Conservation (phyloP, 306 rosid species). For the cucumber (Cucumis sativus) region DNA sequence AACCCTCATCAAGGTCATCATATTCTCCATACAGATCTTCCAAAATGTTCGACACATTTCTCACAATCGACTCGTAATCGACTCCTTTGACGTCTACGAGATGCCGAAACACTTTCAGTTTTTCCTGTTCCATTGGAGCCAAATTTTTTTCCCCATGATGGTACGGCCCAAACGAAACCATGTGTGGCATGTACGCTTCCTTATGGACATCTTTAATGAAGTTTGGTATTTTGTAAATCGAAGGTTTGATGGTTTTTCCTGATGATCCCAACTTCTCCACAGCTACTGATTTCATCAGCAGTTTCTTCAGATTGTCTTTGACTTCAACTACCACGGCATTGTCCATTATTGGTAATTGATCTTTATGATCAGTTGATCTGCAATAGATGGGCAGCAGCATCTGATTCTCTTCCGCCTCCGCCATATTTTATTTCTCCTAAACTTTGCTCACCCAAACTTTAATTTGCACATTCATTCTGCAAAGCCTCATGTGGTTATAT, state of each 20-base stretch:
- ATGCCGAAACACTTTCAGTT: slow-evolving; percentile 26
- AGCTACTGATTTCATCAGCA: too few species aligned
- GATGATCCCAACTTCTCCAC: too few species aligned
- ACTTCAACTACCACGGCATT: too few species aligned
- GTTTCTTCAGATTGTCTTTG: too few species aligned
- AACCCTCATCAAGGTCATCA: slow-evolving; percentile 17
- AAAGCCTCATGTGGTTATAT: too few species aligned
- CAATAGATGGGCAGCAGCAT: too few species aligned
- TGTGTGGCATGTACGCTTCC: slow-evolving; percentile 28
- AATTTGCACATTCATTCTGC: too few species aligned
- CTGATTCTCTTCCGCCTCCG: too few species aligned
- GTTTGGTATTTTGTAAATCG: slow-evolving; percentile 32
- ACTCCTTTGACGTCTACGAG: slow-evolving; percentile 14
- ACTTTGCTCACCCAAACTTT: too few species aligned
- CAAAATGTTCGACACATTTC: slow-evolving; percentile 9
- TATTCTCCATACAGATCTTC: slow-evolving; percentile 23
- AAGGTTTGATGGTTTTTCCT: not conserved
- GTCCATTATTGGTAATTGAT: too few species aligned
- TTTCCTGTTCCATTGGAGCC: slow-evolving; percentile 31
- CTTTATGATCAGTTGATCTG: too few species aligned
- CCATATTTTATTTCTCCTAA: too few species aligned
- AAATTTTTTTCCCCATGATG: slow-evolving; percentile 10
- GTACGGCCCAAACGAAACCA: slow-evolving; percentile 54
- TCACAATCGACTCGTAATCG: slow-evolving; percentile 5
- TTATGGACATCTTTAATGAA: slow-evolving; percentile 1